These are phyloP conservation scores for Camillea tinctor DNA, from an alignment of 2,329 filamentous ascomycete genomes.

Conservation along the genomic window DNA sequence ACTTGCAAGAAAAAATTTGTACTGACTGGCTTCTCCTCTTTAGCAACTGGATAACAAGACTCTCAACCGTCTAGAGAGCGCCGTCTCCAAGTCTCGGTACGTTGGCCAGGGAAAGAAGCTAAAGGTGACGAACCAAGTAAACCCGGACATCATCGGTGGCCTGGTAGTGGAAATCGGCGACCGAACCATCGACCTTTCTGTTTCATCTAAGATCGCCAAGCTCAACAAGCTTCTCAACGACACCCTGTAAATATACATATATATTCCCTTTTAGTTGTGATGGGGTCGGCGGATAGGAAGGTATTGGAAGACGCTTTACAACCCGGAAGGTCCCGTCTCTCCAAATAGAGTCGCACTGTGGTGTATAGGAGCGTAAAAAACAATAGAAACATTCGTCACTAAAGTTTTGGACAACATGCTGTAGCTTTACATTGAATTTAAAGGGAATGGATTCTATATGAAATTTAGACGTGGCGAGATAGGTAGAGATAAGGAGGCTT, in stretches of 20 bases:
- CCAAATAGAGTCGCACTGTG: conserved; percentile 20
- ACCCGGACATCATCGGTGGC: conserved; percentile 90
- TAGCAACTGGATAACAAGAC: conserved; percentile 79
- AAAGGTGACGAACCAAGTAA: conserved; percentile 94
- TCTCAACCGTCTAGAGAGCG: conserved; percentile 79
- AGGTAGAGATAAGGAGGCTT: not conserved
- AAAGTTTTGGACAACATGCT: not conserved
- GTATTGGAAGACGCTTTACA: conserved; percentile 17
- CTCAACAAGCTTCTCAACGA: conserved; percentile 99
- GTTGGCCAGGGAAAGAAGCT: conserved; percentile 92
- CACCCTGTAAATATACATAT: conserved; percentile 88
- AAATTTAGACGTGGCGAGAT: not conserved
- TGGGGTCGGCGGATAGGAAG: conserved; percentile 11
- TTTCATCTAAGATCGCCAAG: conserved; percentile 91
- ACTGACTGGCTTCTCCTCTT: not conserved
- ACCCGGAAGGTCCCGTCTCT: conserved; percentile 19
- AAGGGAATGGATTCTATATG: not conserved
- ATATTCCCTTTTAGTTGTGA: conserved; percentile 30
- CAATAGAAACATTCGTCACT: conserved; percentile 30
- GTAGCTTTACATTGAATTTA: too few species aligned
- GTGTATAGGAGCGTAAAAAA: conserved; percentile 36
- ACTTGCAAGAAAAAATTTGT: not conserved
- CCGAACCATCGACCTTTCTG: conserved; percentile 95
- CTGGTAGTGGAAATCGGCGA: conserved; percentile 95
- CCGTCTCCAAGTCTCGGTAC: conserved; percentile 86